These are phyloP conservation scores for Heliamphora pulchella DNA, from an alignment of 179 eudicot species.

Conservation along the genomic window DNA sequence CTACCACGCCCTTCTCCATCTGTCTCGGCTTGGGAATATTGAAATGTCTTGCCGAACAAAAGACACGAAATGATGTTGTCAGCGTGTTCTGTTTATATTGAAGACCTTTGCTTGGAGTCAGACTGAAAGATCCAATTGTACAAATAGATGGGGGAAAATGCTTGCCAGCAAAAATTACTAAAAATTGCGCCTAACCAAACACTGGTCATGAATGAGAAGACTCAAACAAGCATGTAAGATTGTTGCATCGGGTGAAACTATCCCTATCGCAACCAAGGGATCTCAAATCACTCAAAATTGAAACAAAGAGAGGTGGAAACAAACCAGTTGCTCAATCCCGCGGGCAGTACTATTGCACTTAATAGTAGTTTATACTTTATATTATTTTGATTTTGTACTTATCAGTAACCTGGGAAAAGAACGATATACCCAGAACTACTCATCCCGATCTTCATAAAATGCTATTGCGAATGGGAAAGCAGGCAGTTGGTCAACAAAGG, in stretches of 20 bases:
- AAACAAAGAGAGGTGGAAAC: background rate
- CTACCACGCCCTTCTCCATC: background rate
- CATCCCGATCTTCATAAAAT: background rate
- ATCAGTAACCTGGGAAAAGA: too few relatives aligned
- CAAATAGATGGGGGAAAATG: background rate
- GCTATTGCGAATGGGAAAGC: conserved; percentile 9
- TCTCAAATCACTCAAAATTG: background rate
- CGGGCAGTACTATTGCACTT: too few relatives aligned
- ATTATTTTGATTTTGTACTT: too few relatives aligned
- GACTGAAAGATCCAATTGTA: background rate
- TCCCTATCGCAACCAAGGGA: background rate
- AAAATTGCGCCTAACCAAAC: background rate
- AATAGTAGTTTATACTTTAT: too few relatives aligned
- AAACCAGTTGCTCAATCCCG: too few relatives aligned
- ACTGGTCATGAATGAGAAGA: background rate
- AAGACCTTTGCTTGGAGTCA: background rate
- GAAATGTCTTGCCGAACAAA: too few relatives aligned
- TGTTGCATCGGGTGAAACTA: background rate
- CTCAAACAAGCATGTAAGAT: conserved; percentile 5
- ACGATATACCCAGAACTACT: background rate
- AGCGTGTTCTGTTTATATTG: too few relatives aligned
- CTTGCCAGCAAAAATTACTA: background rate
- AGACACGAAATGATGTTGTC: too few relatives aligned
- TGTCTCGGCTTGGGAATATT: too few relatives aligned
- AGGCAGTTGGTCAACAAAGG: background rate